Conservation (phyloP, 768 basidiomycete species). For the Mycena metata region DNA sequence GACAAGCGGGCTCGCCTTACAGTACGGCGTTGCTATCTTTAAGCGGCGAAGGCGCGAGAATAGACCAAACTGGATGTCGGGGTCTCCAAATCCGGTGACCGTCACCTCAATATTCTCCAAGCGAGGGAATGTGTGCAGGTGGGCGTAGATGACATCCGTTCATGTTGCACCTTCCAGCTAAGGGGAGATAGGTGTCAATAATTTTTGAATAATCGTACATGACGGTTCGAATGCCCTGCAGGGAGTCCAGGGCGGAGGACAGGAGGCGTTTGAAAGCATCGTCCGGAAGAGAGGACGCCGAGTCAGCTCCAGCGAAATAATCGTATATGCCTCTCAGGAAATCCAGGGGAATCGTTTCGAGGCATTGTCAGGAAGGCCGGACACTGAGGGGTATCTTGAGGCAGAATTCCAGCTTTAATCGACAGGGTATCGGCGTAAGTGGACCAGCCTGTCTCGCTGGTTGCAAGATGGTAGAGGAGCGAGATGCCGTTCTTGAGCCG, state of each 20-base stretch:
- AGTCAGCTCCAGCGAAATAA: too few relatives aligned
- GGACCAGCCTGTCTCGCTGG: background rate
- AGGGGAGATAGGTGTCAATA: too few relatives aligned
- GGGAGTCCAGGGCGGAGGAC: slow-evolving; percentile 2
- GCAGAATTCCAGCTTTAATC: background rate
- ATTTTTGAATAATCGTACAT: background rate
- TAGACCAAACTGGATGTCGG: background rate
- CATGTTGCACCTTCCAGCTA: background rate
- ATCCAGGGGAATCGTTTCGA: background rate
- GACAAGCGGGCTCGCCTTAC: background rate
- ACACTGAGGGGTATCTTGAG: background rate
- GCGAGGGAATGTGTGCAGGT: background rate
- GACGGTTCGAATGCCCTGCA: slow-evolving; percentile 5
- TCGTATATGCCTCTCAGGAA: background rate
- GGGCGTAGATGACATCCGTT: background rate
- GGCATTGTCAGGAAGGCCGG: too few relatives aligned
- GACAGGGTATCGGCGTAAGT: background rate
- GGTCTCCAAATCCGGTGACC: background rate
- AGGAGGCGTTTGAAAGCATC: too few relatives aligned
- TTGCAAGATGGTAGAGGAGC: background rate
- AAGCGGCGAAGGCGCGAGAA: background rate
- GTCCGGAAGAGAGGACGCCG: too few relatives aligned
- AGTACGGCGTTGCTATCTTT: background rate
- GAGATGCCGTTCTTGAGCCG: background rate
- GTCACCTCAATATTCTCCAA: background rate